Conservation (phyloP, 495 filamentous ascomycete genomes). For the Extremus antarcticus region DNA sequence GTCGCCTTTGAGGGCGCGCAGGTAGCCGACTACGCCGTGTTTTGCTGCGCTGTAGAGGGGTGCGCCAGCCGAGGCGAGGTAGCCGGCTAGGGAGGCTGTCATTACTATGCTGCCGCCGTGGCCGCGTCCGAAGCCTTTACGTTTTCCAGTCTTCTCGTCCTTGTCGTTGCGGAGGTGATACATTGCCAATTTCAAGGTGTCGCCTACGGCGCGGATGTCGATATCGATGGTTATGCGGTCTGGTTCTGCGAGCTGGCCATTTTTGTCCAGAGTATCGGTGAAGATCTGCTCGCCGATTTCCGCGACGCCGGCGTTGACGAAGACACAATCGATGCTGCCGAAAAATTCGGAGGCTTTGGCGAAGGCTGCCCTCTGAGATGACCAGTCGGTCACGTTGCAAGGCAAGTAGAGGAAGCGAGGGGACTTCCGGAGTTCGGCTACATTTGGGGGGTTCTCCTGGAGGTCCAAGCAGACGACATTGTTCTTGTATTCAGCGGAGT, state of each 20-base stretch:
- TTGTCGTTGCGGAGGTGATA: conserved; percentile 25
- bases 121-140: conserved; percentile 15
- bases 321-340: conserved; percentile 26
- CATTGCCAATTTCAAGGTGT: conserved; percentile 27
- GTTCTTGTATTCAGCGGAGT: conserved; percentile 21
- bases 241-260: conserved; percentile 24
- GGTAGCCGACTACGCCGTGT: conserved; percentile 28
- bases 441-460: conserved; percentile 10
- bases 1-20: conserved; percentile 29
- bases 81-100: conserved; percentile 27
- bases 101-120: conserved; percentile 24
- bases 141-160: not conserved
- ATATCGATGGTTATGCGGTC: conserved; percentile 24
- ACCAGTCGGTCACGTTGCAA: conserved; percentile 28
- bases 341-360: conserved; percentile 21
- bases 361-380: conserved; percentile 22
- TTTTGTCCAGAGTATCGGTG: conserved; percentile 19
- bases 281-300: conserved; percentile 30
- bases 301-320: conserved; percentile 30
- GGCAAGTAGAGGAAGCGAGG: conserved; percentile 24
- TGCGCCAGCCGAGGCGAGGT: conserved; percentile 26
- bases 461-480: conserved; percentile 26
- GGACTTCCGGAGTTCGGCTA: conserved; percentile 10
- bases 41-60: conserved; percentile 29
- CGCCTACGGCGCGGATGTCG: conserved; percentile 26